A percentile compares a stretch with the other conserved stretches of the same genome.
Conservation (phyloP, 225 moss, liverwort and hornwort genomes). For the Bryum argenteum region DNA sequence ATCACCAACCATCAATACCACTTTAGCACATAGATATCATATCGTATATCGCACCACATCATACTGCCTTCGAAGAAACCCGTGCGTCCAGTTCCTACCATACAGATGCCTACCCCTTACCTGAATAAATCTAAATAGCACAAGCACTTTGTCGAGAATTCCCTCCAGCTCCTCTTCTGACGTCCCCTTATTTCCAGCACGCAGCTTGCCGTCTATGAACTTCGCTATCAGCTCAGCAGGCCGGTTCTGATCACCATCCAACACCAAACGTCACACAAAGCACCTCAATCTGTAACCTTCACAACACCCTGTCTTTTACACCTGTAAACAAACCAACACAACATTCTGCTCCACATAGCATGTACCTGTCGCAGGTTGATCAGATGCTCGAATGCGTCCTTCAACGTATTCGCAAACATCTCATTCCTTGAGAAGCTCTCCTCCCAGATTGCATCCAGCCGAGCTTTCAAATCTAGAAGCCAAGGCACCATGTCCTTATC, state of each 20-base stretch:
- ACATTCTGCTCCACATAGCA: conserved; percentile 4
- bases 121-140: conserved; percentile 98
- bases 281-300: too few species aligned
- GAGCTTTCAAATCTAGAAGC: conserved; percentile 93
- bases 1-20: conserved; percentile 14
- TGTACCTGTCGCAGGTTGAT: conserved; percentile 96
- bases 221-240: conserved; percentile 98
- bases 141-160: conserved; percentile 97
- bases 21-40: too few species aligned
- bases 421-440: conserved; percentile 94
- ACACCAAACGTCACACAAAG: conserved; percentile 27
- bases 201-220: conserved; percentile 95
- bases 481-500: conserved; percentile 97
- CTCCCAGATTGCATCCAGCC: conserved; percentile 94
- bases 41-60: too few species aligned
- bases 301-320: background rate
- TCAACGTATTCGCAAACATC: conserved; percentile 87
- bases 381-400: conserved; percentile 97
- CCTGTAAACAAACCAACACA: background rate
- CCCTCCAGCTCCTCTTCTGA: conserved; percentile 99
- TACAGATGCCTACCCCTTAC: conserved; percentile 28
- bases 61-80: too few species aligned
- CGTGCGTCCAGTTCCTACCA: too few species aligned
- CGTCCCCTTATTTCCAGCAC: conserved; percentile 98
- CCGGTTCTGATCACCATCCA: conserved; percentile 69